Base-by-base conservation (phyloP, 768 basidiomycete genomes). In the Fomitopsis pulvina region DNA sequence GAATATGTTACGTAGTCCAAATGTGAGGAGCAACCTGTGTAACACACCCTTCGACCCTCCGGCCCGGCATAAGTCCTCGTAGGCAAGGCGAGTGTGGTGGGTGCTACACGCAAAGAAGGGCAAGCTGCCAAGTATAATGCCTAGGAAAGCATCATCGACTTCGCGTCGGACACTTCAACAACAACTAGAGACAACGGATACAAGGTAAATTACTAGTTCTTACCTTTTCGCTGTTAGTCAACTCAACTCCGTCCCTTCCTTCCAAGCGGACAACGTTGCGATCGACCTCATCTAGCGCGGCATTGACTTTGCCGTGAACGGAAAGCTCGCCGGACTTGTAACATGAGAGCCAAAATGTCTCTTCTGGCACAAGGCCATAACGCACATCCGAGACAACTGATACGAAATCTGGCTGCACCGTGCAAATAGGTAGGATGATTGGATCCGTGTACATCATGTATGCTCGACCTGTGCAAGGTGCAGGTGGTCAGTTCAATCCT, bases 341-440 rank as follows among this genome's bases (percentile, higher is more conserved):
- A 60, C 81, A 83, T 2, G 87, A 89, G 2, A 89, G 64, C 86
- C 86, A 91, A 61, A 85, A 77, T 50, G 74, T 74, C 51, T 90
- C 87, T 3, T 61, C 64, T 0, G 77, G 71, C 0, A 85, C 67
- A 2, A 77, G 51, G 0, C 79, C 83, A 30, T 78, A 73, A 16
- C 71, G 66, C 2, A 89, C 79, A 57, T 92, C 87, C 26, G 76
- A 69, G 28, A 87, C 69, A 1, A 87, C 79, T 32, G 71, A 62
- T 3, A 72, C 61, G 53, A 85, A 81, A 34, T 80, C 78, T 18
- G 77, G 79, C 66, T 88, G 82, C 34, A 81, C 65, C 4, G 78
- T 77, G 26, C 75, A 66, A 22, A 81, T 72, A 4, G 83, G 81
- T 4, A 84, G 57, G 9, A 58, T 22, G 27, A 58, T 56, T 4